Conservation (phyloP, 305 asterid species). For the Ilex paraguariensis region DNA sequence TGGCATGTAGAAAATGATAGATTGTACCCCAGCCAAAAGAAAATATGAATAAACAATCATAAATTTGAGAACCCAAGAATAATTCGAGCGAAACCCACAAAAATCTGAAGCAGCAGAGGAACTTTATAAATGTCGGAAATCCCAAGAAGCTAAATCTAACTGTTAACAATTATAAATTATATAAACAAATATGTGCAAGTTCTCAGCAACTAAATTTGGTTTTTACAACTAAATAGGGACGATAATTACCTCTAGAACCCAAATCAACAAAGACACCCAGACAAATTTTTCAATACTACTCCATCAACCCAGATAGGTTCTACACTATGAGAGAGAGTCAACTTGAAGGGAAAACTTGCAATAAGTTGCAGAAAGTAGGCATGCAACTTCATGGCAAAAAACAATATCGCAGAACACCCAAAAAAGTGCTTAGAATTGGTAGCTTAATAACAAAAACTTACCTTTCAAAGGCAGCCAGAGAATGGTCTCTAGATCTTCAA, state of each 20-base stretch:
- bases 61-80: too few species aligned
- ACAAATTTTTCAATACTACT: conserved; percentile 5
- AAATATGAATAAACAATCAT: too few species aligned
- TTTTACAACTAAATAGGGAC: conserved; percentile 2
- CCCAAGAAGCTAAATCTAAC: too few species aligned
- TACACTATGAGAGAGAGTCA: conserved; percentile 10
- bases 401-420: not conserved
- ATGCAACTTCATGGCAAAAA: conserved; percentile 7
- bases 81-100: too few species aligned
- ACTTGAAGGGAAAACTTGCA: not conserved
- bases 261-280: conserved; percentile 1
- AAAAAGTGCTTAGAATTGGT: conserved; percentile 3
- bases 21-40: too few species aligned
- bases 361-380: conserved; percentile 14
- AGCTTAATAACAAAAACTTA: conserved; percentile 16
- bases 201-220: not conserved
- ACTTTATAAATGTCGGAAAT: too few species aligned
- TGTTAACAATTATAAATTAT: conserved; percentile 1
- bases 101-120: too few species aligned
- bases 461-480: conserved; percentile 26
- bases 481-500: conserved; percentile 28
- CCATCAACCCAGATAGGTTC: conserved; percentile 13
- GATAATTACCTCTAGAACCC: conserved; percentile 13
- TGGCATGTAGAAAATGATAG: too few species aligned
- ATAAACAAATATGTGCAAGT: not conserved